Conservation (phyloP, 768 basidiomycete genomes). For the Leccinum subgranulosum region DNA sequence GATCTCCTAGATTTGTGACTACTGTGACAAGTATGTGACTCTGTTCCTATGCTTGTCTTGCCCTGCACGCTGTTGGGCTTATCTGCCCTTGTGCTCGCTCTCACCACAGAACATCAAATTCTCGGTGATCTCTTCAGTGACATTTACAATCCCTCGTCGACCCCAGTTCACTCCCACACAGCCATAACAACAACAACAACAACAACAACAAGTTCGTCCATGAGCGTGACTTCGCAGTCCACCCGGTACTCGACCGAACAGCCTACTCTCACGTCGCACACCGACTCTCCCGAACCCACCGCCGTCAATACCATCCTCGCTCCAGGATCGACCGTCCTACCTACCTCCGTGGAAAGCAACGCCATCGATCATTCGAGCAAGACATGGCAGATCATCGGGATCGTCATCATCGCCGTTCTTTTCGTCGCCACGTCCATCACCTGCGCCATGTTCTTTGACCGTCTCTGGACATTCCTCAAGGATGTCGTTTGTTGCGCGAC, state of each 20-base stretch:
- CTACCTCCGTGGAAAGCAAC: conserved; percentile 7
- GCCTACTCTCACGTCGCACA: background rate
- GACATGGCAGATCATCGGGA: conserved; percentile 69
- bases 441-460: conserved; percentile 65
- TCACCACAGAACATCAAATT: background rate
- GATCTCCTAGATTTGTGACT: conserved; percentile 1
- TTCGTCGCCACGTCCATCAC: conserved; percentile 55
- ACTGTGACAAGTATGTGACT: too few relatives aligned
- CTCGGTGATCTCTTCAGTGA: conserved; percentile 13
- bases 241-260: background rate
- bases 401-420: conserved; percentile 61
- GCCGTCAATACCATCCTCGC: background rate
- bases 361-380: conserved; percentile 40
- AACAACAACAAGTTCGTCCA: background rate
- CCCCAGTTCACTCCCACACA: background rate
- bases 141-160: background rate
- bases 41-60: background rate
- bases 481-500: conserved; percentile 45
- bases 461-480: conserved; percentile 60
- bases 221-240: background rate
- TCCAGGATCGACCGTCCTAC: conserved; percentile 4
- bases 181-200: too few relatives aligned
- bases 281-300: background rate
- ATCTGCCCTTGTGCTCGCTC: conserved; percentile 1
- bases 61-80: background rate